Evolutionary conservation across 371 early-diverging fungal genomes (phyloP), one percentile per base, ranked within the genome.

Genomic region (Dinochytrium kinnereticum): DNA sequence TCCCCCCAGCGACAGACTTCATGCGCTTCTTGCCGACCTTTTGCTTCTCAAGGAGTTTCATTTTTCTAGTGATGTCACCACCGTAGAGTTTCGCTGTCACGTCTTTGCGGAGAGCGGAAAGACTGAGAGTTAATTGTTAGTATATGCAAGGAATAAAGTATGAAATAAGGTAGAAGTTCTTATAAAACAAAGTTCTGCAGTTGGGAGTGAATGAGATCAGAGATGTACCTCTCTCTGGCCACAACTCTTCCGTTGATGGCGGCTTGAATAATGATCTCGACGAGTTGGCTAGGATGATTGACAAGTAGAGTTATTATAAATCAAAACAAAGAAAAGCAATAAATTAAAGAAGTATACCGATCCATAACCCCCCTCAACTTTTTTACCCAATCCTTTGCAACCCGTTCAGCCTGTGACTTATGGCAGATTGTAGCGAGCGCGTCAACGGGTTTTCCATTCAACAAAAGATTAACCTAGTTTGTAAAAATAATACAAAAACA

Each of bases 11-110:
- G 1, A 85, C 78, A 13, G 72, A 50, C 76, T 86, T 86, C 91
- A 95, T 90, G 57, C 90, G 80, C 80, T 94, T 94, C 82, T 95
- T 95, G 64, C 95, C 95, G 71, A 90, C 93, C 84, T 94, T 95
- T 83, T 94, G 94, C 70, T 92, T 93, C 65, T 94, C 91, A 65
- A 96, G 75, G 31, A 96, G 84, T 77, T 96, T 96, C 94, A 94
- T 94, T 77, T 94, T 95, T 24, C 96, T 85, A 0, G 95, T 93
- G n/a, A 92, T 90, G 84, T 96, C 96, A 30, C 95, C 95, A 51
- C 96, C 96, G 80, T 96, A 96, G 89, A 90, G 69, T 87, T 97
- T 97, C 24, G 96, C 96, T 15, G 94, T 95, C 30, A 97, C 97
- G 77, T 97, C 94, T 77, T 97, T 97, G n/a, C 95, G 84, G 72